These are phyloP conservation scores for Parathielavia hyrcaniae DNA, from an alignment of 495 filamentous ascomycete species.

Conservation along the genomic window DNA sequence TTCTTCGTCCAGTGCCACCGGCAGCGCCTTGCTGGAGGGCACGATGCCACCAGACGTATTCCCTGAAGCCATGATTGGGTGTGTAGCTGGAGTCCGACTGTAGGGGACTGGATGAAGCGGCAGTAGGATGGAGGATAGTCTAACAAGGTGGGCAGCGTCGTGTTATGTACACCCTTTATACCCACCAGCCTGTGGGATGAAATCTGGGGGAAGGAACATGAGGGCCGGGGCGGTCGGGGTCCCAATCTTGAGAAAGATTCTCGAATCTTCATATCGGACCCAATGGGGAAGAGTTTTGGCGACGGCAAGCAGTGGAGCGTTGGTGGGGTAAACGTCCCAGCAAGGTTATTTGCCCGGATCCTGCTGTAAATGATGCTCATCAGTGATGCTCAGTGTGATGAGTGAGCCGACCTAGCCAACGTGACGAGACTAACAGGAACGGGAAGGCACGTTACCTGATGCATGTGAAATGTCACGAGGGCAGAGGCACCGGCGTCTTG, in stretches of 20 bases:
- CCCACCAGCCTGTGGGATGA: not conserved
- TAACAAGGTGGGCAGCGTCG: not conserved
- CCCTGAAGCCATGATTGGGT: constrained; percentile 19
- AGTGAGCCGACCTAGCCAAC: not conserved
- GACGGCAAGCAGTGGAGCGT: constrained; percentile 1
- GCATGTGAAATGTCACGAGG: not conserved
- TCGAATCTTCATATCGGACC: not conserved
- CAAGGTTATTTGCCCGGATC: too few relatives aligned
- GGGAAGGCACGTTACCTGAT: constrained; percentile 2
- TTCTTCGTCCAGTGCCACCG: constrained; percentile 3
- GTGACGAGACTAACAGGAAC: not conserved
- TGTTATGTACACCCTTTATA: not conserved
- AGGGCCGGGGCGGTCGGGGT: not conserved
- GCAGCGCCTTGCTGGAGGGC: not conserved
- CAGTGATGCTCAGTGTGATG: too few relatives aligned
- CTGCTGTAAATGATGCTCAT: too few relatives aligned
- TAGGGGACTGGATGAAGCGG: not conserved
- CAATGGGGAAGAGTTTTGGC: not conserved
- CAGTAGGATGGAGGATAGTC: not conserved
- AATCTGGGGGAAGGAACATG: constrained; percentile 2
- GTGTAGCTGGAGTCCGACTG: not conserved
- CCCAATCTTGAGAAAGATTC: not conserved
- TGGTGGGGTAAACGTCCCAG: not conserved
- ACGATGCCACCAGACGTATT: constrained; percentile 4
- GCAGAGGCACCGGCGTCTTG: not conserved